Conservation (phyloP, 257 asterid genomes). For the Nicotiana otophora region DNA sequence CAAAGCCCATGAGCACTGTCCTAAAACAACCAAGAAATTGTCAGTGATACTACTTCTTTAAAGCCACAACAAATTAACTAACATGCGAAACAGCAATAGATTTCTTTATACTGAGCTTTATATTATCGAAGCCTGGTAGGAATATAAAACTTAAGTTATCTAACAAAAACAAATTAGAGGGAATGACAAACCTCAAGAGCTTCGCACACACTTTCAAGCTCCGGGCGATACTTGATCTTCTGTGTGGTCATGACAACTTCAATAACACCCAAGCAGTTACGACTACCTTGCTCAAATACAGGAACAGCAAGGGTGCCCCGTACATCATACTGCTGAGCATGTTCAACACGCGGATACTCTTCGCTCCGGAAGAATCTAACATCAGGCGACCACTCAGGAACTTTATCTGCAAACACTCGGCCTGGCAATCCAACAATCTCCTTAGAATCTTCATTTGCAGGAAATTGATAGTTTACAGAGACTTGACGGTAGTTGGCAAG, state of each 20-base stretch:
- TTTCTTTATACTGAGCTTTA: not conserved
- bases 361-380: constrained; percentile 65
- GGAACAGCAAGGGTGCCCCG: constrained; percentile 92
- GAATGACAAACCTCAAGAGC: constrained; percentile 74
- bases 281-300: constrained; percentile 72
- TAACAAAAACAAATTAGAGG: not conserved
- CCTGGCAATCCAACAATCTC: constrained; percentile 80
- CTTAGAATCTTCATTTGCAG: constrained; percentile 62
- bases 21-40: not conserved
- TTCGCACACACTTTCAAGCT: constrained; percentile 79
- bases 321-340: constrained; percentile 70
- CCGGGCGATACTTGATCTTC: constrained; percentile 74
- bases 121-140: not conserved
- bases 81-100: not conserved
- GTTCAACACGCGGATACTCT: constrained; percentile 73
- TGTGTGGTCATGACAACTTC: constrained; percentile 77
- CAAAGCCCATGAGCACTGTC: not conserved
- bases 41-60: not conserved
- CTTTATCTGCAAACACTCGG: constrained; percentile 62
- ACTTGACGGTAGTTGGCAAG: constrained; percentile 71
- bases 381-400: constrained; percentile 97
- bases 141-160: not conserved
- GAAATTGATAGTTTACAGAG: constrained; percentile 60
- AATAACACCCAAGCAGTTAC: constrained; percentile 78
- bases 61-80: not conserved